Conservation (phyloP, 2,329 filamentous ascomycete genomes). For the Penicillium sp. region DNA sequence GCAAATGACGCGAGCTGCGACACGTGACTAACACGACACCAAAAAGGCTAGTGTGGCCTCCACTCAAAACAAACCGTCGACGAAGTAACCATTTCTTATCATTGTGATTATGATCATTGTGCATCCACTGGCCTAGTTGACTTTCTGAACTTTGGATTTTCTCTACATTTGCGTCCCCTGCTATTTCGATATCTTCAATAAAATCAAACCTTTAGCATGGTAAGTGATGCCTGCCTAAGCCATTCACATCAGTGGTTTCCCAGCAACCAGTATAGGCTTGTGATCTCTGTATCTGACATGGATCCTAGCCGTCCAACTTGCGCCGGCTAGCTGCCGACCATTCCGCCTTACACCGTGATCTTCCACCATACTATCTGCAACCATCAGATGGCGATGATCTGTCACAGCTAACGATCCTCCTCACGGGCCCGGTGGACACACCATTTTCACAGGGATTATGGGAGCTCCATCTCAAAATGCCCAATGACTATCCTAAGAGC, state of each 20-base stretch:
- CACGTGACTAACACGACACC: constrained; percentile 19
- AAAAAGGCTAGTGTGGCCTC: constrained; percentile 17
- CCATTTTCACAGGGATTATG: constrained; percentile 60
- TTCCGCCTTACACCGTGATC: constrained; percentile 54
- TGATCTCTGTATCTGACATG: constrained; percentile 10
- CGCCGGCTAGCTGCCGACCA: constrained; percentile 62
- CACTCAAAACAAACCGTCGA: constrained; percentile 21
- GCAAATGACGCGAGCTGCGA: not conserved
- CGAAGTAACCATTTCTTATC: constrained; percentile 24
- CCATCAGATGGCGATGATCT: constrained; percentile 54
- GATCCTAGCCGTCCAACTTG: constrained; percentile 40
- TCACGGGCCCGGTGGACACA: constrained; percentile 60
- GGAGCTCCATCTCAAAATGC: constrained; percentile 60
- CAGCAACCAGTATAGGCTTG: constrained; percentile 5
- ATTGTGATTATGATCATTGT: constrained; percentile 7
- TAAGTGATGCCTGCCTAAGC: constrained; percentile 11
- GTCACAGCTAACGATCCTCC: constrained; percentile 56
- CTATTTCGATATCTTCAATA: not conserved
- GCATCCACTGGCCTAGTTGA: not conserved
- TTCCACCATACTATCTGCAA: constrained; percentile 64
- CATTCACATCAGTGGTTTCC: constrained; percentile 1
- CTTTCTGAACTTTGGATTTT: not conserved
- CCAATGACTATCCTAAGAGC: constrained; percentile 54
- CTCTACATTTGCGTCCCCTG: not conserved
- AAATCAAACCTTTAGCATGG: constrained; percentile 14